phyloP scores from a whole-genome alignment of 352 stramenopile genomes.

The Globisporangium cystogenes region DNA sequence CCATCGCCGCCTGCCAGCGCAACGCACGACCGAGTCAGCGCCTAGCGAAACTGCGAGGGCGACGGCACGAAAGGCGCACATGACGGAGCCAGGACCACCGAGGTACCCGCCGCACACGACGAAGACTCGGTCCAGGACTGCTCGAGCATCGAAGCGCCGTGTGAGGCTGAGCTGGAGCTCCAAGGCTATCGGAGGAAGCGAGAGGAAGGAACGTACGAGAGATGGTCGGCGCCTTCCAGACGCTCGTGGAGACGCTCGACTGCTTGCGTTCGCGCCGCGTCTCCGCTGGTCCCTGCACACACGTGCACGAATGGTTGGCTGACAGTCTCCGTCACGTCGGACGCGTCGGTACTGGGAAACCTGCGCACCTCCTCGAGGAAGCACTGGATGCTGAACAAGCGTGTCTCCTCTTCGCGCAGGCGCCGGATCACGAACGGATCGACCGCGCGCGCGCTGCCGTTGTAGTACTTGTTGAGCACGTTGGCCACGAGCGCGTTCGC shows the following conservation, averaged over 20 bases:
- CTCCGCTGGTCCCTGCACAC: constrained; percentile 53
- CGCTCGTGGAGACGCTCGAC: constrained; percentile 19
- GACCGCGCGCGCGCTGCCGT: constrained; percentile 57
- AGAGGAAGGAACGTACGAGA: constrained; percentile 17
- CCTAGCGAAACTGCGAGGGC: not conserved
- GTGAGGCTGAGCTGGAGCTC: no score
- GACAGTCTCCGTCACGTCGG: no score
- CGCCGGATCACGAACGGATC: constrained; percentile 55
- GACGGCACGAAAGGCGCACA: constrained; percentile 28
- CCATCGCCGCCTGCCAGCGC: constrained; percentile 46
- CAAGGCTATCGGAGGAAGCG: no score
- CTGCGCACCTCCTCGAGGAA: constrained; percentile 52
- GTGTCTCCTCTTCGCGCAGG: constrained; percentile 45
- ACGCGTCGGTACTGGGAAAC: no score
- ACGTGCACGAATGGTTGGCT: no score
- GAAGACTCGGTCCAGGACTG: constrained; percentile 29
- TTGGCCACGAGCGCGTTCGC: constrained; percentile 45
- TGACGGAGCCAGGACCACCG: constrained; percentile 41
- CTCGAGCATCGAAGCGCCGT: not conserved
- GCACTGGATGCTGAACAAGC: constrained; percentile 65
- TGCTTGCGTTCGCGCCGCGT: constrained; percentile 36
- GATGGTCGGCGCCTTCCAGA: constrained; percentile 8
- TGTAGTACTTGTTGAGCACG: constrained; percentile 74
- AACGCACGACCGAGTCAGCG: no score
- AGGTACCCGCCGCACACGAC: constrained; percentile 46